Evolutionary conservation across 2,329 filamentous ascomycete genomes (phyloP).

Genomic region (Colletotrichum higginsianum): DNA sequence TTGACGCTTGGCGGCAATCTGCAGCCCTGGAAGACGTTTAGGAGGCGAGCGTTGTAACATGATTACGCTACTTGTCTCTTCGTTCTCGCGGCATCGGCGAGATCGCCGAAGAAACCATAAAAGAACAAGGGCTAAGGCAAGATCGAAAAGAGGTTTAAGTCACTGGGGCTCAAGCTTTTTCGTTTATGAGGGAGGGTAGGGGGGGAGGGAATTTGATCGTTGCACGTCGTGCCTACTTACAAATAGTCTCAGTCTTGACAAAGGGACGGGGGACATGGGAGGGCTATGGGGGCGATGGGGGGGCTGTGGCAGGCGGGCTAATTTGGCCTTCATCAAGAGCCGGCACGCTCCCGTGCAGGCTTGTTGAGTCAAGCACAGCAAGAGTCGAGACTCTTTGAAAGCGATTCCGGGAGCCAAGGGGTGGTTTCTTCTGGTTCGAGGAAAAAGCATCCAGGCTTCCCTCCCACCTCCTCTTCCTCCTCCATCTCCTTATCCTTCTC

Average conservation of each 20-base stretch:
- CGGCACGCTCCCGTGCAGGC: constrained; percentile 9
- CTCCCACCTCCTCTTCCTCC: too few relatives aligned
- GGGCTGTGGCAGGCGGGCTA: constrained; percentile 4
- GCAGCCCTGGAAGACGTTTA: not conserved
- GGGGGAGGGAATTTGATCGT: not conserved
- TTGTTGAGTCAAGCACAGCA: constrained; percentile 26
- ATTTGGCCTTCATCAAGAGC: constrained; percentile 15
- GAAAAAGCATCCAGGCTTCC: not conserved
- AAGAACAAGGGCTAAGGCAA: not conserved
- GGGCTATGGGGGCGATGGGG: too few relatives aligned
- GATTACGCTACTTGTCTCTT: not conserved
- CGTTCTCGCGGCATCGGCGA: constrained; percentile 13
- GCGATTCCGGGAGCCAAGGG: not conserved
- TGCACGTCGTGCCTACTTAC: too few relatives aligned
- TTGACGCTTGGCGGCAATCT: not conserved
- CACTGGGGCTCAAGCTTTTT: constrained; percentile 18
- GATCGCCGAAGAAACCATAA: constrained; percentile 7
- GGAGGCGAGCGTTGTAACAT: not conserved
- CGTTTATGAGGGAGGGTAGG: not conserved
- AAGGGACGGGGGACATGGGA: constrained; percentile 20
- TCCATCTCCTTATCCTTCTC: too few relatives aligned
- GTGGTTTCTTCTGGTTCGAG: too few relatives aligned
- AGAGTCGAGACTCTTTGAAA: not conserved
- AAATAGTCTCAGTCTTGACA: too few relatives aligned
- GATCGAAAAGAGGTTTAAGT: constrained; percentile 11